These are phyloP conservation scores for Margaritispora aquatica DNA, from an alignment of 495 filamentous ascomycete species.

Conservation along the genomic window DNA sequence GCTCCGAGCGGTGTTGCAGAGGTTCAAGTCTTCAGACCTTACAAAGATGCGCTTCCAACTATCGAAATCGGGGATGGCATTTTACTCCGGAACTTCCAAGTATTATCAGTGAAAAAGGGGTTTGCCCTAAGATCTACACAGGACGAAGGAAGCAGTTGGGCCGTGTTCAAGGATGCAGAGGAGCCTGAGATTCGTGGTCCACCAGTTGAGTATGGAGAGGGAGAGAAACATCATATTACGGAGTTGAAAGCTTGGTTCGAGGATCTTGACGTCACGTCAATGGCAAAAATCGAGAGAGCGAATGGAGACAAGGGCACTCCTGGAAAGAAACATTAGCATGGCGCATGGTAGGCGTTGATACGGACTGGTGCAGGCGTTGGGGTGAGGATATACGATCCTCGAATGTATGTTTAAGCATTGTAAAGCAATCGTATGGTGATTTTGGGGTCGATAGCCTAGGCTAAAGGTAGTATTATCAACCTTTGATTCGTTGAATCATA, in stretches of 20 bases:
- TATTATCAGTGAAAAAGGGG: conserved; percentile 46
- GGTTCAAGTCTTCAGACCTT: conserved; percentile 70
- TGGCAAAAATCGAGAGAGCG: conserved; percentile 27
- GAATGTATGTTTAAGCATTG: not conserved
- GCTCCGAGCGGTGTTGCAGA: conserved; percentile 39
- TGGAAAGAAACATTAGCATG: conserved; percentile 5
- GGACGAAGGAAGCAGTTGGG: conserved; percentile 50
- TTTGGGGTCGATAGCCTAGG: not conserved
- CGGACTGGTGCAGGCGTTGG: not conserved
- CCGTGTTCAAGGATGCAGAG: conserved; percentile 41
- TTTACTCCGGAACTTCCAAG: conserved; percentile 68
- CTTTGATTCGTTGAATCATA: not conserved
- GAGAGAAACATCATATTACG: conserved; percentile 51
- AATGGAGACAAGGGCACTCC: conserved; percentile 18
- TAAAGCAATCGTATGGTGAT: not conserved
- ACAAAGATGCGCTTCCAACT: conserved; percentile 62
- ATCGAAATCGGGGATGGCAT: conserved; percentile 67
- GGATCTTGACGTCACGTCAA: conserved; percentile 23
- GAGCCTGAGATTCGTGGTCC: conserved; percentile 51
- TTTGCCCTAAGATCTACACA: conserved; percentile 39
- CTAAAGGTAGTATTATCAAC: not conserved
- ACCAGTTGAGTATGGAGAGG: conserved; percentile 55
- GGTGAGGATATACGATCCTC: not conserved
- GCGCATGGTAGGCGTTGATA: not conserved
- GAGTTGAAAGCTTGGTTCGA: conserved; percentile 48